Percentiles rank a stretch among this genome's conserved stretches.
Conservation (phyloP, 2,329 filamentous ascomycete genomes). For the Hymenoscyphus fraxineus region DNA sequence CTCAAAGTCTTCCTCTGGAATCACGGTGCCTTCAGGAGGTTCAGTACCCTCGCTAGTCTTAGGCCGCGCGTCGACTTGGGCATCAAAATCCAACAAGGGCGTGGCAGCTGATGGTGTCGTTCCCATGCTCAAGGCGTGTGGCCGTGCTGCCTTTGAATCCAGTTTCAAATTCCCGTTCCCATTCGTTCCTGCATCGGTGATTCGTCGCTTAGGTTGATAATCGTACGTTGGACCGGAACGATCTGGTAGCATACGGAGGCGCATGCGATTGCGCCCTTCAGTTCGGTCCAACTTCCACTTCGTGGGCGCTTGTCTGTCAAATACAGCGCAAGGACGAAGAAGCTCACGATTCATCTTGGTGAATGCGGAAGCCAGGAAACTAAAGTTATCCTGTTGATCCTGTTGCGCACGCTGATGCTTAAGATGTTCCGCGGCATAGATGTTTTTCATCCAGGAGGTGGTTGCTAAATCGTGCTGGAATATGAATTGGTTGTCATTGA, state of each 20-base stretch:
- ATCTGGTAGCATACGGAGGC: constrained; percentile 80
- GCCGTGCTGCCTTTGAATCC: constrained; percentile 26
- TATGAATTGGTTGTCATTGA: constrained; percentile 66
- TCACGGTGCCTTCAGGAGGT: constrained; percentile 24
- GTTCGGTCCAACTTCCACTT: constrained; percentile 96
- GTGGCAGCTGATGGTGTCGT: constrained; percentile 15
- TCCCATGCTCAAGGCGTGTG: constrained; percentile 13
- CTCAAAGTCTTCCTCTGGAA: constrained; percentile 83
- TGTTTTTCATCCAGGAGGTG: constrained; percentile 90
- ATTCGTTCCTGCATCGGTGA: constrained; percentile 40
- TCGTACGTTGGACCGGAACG: constrained; percentile 63
- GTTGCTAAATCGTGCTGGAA: constrained; percentile 83
- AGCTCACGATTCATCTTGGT: constrained; percentile 76
- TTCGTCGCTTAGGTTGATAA: constrained; percentile 80
- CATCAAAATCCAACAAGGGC: constrained; percentile 17
- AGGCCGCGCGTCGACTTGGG: constrained; percentile 14
- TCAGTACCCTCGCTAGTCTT: constrained; percentile 14
- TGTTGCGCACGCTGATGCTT: constrained; percentile 87
- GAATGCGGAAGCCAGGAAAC: constrained; percentile 72
- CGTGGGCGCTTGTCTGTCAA: constrained; percentile 58
- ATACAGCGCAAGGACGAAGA: constrained; percentile 74
- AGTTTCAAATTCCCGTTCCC: constrained; percentile 36
- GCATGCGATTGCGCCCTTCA: constrained; percentile 92
- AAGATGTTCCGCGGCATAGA: constrained; percentile 85
- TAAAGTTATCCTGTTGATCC: constrained; percentile 87